These are phyloP conservation scores for Myriosclerotinia scirpicola DNA, from an alignment of 2,329 filamentous ascomycete genomes.

Conservation along the genomic window DNA sequence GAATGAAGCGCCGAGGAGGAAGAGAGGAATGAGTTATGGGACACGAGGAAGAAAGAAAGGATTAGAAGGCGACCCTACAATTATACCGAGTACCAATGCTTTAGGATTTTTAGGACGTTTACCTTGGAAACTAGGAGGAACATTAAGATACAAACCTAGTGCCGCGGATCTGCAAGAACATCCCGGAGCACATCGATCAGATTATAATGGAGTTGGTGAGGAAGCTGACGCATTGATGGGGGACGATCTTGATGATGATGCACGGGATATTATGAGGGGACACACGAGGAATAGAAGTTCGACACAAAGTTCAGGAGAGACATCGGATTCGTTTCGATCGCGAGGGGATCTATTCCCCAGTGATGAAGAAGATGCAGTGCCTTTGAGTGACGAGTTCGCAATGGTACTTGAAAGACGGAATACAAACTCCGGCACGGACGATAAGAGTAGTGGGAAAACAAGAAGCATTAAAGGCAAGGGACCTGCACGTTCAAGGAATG, in stretches of 20 bases:
- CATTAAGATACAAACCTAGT: constrained; percentile 83
- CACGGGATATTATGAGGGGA: constrained; percentile 26
- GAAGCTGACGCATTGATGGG: constrained; percentile 73
- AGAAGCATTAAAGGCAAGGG: constrained; percentile 60
- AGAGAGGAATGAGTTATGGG: constrained; percentile 87
- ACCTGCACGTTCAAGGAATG: constrained; percentile 47
- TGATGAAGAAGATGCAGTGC: constrained; percentile 83
- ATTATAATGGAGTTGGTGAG: constrained; percentile 43
- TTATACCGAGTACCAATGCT: constrained; percentile 85
- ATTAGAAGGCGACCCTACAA: constrained; percentile 67
- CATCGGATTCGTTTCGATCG: constrained; percentile 82
- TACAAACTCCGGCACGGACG: constrained; percentile 59
- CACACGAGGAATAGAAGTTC: constrained; percentile 61
- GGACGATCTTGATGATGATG: constrained; percentile 37
- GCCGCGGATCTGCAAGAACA: constrained; percentile 89
- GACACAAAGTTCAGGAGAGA: constrained; percentile 77
- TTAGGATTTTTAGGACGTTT: constrained; percentile 81
- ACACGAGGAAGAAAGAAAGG: constrained; percentile 63
- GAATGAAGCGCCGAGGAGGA: constrained; percentile 65
- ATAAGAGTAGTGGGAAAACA: constrained; percentile 67
- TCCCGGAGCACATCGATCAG: constrained; percentile 55
- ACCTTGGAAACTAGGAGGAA: constrained; percentile 81
- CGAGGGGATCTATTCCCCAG: constrained; percentile 89
- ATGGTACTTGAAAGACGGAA: constrained; percentile 73
- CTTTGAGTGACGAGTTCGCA: constrained; percentile 88